Base-by-base conservation (phyloP, 2,329 filamentous ascomycete genomes). In the Pezicula neosporulosa region DNA sequence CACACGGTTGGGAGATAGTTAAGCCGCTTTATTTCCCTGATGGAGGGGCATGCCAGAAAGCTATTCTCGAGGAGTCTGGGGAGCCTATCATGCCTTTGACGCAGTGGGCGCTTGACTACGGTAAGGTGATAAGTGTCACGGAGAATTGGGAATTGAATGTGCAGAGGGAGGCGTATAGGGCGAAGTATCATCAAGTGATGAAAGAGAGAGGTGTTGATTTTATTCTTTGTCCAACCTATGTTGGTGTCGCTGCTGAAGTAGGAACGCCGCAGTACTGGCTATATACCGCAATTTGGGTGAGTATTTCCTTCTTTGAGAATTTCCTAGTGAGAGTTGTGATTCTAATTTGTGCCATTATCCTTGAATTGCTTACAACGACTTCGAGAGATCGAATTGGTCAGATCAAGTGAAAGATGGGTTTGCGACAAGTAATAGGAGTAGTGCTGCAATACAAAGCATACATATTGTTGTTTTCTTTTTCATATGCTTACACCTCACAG, bases 211-310 rank as follows among this genome's bases (percentile, higher is more conserved):
- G 51, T n/a, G 52, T 60, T 3, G 57, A 60, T 38, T 47, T 56
- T 15, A 60, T 87, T 16, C 68, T 87, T 1, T 83, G 78, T 47
- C 83, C 83, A 0, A 42, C 38, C 18, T 42, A 42, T 42, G 38
- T 42, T 13, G 38, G 38, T 5, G 38, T 42, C 18, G 38, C 38
- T 6, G 38, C 38, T 4, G 38, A 42, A 16, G 13, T 42, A 18
- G 38, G 15, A 16, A 42, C 38, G 67, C 80, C 54, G 69, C 69
- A 50, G 57, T 85, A 62, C 70, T 87, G 83, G 82, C 75, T 75
- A 2, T 62, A 61, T 44, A 62, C 59, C 2, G 49, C 48, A 5
- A 30, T 61, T 16, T 61, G 57, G 18, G 39, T 13, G 39, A 12
- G 15, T 24, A 6, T 24, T 24, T 42, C 16, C 10, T 41, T 16